A percentile compares a stretch with the other conserved stretches of the same genome.
These are phyloP conservation scores for Dentipellis fragilis DNA, from an alignment of 768 basidiomycete species.

Conservation along the genomic window DNA sequence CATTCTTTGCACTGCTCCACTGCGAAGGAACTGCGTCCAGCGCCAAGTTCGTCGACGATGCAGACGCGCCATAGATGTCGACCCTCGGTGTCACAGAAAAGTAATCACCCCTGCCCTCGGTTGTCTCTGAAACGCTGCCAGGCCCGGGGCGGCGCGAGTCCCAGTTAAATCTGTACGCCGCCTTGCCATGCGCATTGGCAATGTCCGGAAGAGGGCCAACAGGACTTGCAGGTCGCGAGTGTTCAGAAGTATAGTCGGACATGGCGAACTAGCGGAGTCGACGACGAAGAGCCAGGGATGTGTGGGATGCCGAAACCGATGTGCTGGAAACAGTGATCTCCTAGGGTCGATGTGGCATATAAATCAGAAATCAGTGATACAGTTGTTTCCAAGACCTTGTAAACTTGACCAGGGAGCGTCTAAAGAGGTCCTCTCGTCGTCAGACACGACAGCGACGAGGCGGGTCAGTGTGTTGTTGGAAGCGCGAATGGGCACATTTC, in stretches of 20 bases:
- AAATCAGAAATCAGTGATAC: not conserved
- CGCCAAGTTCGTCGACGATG: slow-evolving; percentile 37
- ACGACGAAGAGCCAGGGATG: not conserved
- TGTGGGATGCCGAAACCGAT: not conserved
- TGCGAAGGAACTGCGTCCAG: slow-evolving; percentile 43
- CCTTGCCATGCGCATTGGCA: slow-evolving; percentile 33
- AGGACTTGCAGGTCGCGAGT: slow-evolving; percentile 52
- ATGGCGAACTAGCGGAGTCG: slow-evolving; percentile 20
- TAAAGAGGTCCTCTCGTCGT: not conserved
- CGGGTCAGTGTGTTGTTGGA: not conserved
- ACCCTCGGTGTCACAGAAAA: slow-evolving; percentile 33
- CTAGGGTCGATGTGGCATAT: not conserved
- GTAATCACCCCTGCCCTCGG: slow-evolving; percentile 57
- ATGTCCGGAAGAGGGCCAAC: slow-evolving; percentile 33
- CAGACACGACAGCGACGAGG: not conserved
- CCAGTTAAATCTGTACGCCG: slow-evolving; percentile 65
- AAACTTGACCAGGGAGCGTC: not conserved
- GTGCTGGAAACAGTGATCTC: not conserved
- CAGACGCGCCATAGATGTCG: slow-evolving; percentile 33
- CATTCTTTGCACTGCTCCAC: slow-evolving; percentile 77
- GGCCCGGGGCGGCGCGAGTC: slow-evolving; percentile 56
- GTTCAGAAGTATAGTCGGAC: slow-evolving; percentile 38
- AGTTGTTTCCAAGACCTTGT: not conserved
- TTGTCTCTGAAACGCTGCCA: slow-evolving; percentile 63
- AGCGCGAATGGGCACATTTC: not conserved